Conservation (phyloP, 2,329 filamentous ascomycete genomes). For the Triangularia verruculosa region DNA sequence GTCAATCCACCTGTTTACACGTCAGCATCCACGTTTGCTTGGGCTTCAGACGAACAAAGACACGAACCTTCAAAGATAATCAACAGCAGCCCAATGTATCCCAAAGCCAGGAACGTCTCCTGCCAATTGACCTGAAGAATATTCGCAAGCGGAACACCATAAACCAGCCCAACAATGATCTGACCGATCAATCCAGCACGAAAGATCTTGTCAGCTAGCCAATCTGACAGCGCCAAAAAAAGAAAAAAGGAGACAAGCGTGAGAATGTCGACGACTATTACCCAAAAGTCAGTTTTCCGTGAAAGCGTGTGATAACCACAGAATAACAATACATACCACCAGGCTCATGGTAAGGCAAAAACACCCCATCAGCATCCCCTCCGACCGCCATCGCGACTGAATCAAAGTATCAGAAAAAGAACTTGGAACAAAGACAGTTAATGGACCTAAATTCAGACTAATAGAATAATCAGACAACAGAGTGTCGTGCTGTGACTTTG, state of each 20-base stretch:
- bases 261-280: constrained; percentile 39
- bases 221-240: constrained; percentile 41
- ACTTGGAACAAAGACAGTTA: neutral
- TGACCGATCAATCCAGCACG: constrained; percentile 46
- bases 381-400: constrained; percentile 19
- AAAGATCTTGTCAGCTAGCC: constrained; percentile 39
- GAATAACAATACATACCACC: constrained; percentile 29
- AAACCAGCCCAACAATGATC: constrained; percentile 46
- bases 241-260: constrained; percentile 45
- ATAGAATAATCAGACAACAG: too few species aligned
- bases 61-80: constrained; percentile 45
- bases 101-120: constrained; percentile 44
- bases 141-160: constrained; percentile 43
- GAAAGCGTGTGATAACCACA: neutral
- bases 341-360: constrained; percentile 41
- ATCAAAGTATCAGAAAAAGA: too few species aligned
- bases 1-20: constrained; percentile 39
- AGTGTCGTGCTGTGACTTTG: too few species aligned
- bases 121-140: constrained; percentile 43
- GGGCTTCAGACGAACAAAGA: neutral
- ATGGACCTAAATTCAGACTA: neutral
- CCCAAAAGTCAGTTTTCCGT: too few species aligned
- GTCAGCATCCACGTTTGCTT: too few species aligned
- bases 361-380: constrained; percentile 23
- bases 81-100: constrained; percentile 47